Evolutionary conservation across 192 early-diverging fungal genomes (phyloP), one percentile per base, ranked within the genome.

Genomic region (Gaertneriomyces semiglobifer): DNA sequence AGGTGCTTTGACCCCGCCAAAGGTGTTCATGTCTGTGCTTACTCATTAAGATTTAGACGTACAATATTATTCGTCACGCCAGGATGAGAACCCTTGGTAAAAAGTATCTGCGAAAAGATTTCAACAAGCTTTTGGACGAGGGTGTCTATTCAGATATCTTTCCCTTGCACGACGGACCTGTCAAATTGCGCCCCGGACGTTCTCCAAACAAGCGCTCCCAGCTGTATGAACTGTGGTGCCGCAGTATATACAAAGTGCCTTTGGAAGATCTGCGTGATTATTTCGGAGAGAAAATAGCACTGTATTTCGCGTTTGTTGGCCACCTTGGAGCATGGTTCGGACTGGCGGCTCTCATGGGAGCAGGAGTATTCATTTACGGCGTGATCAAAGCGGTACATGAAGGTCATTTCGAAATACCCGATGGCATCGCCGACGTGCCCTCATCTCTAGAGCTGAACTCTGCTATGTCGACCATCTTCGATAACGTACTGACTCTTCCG

Each of bases 221-320:
- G 44, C 9, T 67, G 65, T 59, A 19, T 41, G n/a, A 5, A 1
- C 10, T n/a, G 18, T 58, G 64, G 53, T 7, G 11, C 7, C 8
- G 7, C 46, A n/a, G n/a, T 12, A 19, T 67, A 16, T 62, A 14
- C 20, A 16, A 19, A 3, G 40, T 67, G 8, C 74, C 65, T n/a
- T 33, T 76, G 33, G 16, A 42, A 9, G 16, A 76, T 39, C 47
- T 75, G 9, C 38, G 77, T 6, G 60, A 75, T 40, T 90, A 90
- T 65, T 89, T 83, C 63, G 88, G 88, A n/a, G 88, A 90, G 71
- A 76, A 81, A 58, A 73, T 86, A 53, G 87, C 83, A 9, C 74
- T 86, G 3, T 90, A 88, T 52, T 88, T 90, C 74, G 81, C 85
- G 20, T 90, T 84, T 82, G 67, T 88, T 16, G 12, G 54, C 8